Evolutionary conservation across 352 stramenopile genomes (phyloP).

Genomic region (Phytophthora europaea): DNA sequence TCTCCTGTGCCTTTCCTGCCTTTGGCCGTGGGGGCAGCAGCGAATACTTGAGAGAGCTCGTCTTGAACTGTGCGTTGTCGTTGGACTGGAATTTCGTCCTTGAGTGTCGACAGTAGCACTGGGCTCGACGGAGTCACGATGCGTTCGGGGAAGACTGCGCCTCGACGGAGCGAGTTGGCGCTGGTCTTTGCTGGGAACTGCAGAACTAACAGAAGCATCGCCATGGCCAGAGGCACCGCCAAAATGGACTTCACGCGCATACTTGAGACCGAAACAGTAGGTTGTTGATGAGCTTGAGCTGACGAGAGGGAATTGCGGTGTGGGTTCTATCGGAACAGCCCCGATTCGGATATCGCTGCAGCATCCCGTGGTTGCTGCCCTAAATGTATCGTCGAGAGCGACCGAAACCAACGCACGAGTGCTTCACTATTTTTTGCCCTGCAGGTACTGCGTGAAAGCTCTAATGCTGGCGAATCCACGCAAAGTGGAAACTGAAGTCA

Average conservation of each 20-base stretch:
- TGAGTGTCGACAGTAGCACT: constrained; percentile 4
- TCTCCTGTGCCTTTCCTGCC: constrained; percentile 40
- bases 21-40: constrained; percentile 14
- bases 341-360: constrained; percentile 3
- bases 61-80: constrained; percentile 31
- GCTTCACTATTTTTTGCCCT: not conserved
- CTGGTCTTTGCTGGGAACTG: constrained; percentile 27
- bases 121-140: constrained; percentile 28
- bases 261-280: not conserved
- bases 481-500: constrained; percentile 30
- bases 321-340: not conserved
- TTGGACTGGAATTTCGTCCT: constrained; percentile 1
- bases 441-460: not conserved
- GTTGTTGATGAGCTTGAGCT: not conserved
- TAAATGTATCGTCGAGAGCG: constrained; percentile 14
- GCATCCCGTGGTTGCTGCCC: constrained; percentile 6
- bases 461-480: constrained; percentile 9
- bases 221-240: constrained; percentile 21
- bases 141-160: constrained; percentile 1
- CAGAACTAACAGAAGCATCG: constrained; percentile 24
- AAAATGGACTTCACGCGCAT: constrained; percentile 31
- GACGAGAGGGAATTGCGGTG: constrained; percentile 15
- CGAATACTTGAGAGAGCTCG: constrained; percentile 33
- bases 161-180: constrained; percentile 32
- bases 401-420: constrained; percentile 27